phyloP scores from a whole-genome alignment of 306 rosid species.

The Castanea sativa region DNA sequence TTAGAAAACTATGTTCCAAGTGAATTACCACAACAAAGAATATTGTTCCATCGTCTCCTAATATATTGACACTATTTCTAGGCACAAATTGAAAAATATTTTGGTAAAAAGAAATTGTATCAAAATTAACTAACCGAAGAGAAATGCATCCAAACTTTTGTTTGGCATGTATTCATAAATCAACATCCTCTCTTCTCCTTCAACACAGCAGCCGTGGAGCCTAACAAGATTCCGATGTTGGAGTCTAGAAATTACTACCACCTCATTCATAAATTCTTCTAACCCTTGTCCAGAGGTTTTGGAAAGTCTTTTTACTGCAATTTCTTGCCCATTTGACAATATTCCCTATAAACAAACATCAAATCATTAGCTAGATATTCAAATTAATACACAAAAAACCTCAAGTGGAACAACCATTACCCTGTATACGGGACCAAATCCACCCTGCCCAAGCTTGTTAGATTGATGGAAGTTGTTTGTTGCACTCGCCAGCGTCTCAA shows the following conservation, averaged over 20 bases:
- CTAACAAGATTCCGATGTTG: constrained; percentile 53
- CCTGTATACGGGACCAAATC: constrained; percentile 34
- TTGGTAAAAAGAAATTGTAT: not conserved
- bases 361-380: not conserved
- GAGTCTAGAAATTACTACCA: constrained; percentile 38
- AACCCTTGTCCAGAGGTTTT: constrained; percentile 37
- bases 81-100: too few species aligned
- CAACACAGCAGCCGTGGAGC: constrained; percentile 40
- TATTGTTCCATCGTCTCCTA: too few species aligned
- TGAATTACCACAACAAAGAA: not conserved
- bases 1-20: not conserved
- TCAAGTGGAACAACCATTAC: constrained; percentile 1
- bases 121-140: constrained; percentile 30
- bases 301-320: constrained; percentile 45
- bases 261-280: constrained; percentile 51
- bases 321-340: constrained; percentile 33
- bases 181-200: constrained; percentile 37
- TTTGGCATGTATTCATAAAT: constrained; percentile 52
- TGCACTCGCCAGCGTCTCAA: constrained; percentile 17
- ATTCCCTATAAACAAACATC: constrained; percentile 23
- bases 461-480: constrained; percentile 21
- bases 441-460: constrained; percentile 34
- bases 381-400: not conserved
- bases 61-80: too few species aligned
- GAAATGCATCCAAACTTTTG: constrained; percentile 42